Base-by-base conservation (phyloP, 345 rosid genomes). In the Punica granatum region DNA sequence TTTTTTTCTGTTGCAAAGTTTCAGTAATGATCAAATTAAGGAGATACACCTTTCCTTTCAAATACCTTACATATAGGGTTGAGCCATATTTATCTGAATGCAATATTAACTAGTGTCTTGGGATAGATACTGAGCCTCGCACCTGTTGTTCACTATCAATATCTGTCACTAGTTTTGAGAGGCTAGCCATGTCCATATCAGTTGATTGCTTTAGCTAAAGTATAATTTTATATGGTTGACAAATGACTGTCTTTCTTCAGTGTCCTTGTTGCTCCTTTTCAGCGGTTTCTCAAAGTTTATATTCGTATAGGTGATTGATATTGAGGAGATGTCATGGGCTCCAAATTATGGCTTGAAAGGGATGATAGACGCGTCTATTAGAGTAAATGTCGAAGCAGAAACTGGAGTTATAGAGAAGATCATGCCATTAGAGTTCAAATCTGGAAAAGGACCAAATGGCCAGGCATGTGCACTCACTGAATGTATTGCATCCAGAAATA, bases 241-340 rank as follows among this genome's bases (percentile, higher is more conserved):
- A 28, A 26, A 51, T 51, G 5, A 56, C 34, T 26, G 12, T 51
- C 30, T 14, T 10, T 51, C 21, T 48, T 48, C 15, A 54, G 30
- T 56, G 61, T 56, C 33, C 16, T 23, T 51, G 25, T 18, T 43
- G 13, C 48, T 12, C 23, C 23, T n/a, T n/a, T n/a, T 56, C 41
- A 37, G 41, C 19, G 35, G 23, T 42, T 49, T 30, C 63, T 30
- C 51, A 35, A 15, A 26, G 11, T 33, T 46, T 12, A 18, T 36
- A 28, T 23, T 42, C 70, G 61, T 75, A 69, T 77, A 94, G 99
- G 97, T 94, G 46, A 75, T 88, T 72, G 97, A 94, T 78, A 94
- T 94, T 32, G 99, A 94, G 83, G 99, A 94, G 85, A 88, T 91
- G 97, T 82, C 92, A 51, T 91, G 97, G 99, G 95, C 96, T 68